These are phyloP conservation scores for Oryza officinalis DNA, from an alignment of 176 grass and related monocot genomes.

Conservation along the genomic window DNA sequence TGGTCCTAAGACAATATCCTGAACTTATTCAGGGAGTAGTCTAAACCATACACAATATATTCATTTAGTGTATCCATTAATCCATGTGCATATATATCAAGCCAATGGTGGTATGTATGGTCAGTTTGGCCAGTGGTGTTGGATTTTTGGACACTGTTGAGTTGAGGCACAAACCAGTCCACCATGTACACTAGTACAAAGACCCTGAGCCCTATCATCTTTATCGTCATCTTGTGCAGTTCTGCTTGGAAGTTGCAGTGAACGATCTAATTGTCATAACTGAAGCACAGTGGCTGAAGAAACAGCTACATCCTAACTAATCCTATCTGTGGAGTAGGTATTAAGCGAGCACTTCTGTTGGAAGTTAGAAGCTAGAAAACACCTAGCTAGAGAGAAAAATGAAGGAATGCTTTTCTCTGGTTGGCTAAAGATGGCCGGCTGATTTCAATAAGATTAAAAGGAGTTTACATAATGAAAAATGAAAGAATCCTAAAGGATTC, in stretches of 20 bases:
- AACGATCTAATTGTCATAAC: not conserved
- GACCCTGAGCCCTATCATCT: not conserved
- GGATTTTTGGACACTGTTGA: not conserved
- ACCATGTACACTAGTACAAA: not conserved
- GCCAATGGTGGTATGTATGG: not conserved
- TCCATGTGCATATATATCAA: not conserved
- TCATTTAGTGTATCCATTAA: not conserved
- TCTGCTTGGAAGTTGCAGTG: not conserved
- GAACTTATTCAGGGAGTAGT: too few relatives aligned
- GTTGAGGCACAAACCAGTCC: not conserved
- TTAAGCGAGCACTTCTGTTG: not conserved
- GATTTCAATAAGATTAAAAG: not conserved
- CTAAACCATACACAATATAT: not conserved
- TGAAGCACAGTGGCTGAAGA: not conserved
- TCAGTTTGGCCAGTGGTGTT: not conserved
- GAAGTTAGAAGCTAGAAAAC: not conserved
- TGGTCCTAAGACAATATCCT: not conserved
- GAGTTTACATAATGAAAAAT: not conserved
- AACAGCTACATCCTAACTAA: not conserved
- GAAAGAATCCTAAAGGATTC: too few relatives aligned
- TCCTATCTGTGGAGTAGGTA: not conserved
- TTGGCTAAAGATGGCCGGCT: not conserved
- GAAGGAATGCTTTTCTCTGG: not conserved
- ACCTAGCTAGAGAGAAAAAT: not conserved
- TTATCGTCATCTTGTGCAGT: not conserved